These are phyloP conservation scores for Thecaphora frezii DNA, from an alignment of 1,284 basidiomycete species.

Conservation along the genomic window DNA sequence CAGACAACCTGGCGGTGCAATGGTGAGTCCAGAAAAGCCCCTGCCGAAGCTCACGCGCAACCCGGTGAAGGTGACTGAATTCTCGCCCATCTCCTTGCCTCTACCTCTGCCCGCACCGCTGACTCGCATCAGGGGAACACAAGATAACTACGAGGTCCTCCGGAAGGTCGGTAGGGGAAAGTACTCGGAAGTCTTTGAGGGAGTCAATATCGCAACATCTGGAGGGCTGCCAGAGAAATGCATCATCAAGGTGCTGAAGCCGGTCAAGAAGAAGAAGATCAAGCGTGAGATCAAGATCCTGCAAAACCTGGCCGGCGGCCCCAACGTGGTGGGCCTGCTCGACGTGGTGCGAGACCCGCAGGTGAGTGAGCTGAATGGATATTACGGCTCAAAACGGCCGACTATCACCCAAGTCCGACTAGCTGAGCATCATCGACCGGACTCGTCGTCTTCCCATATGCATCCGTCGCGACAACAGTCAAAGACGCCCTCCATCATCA, in stretches of 20 bases:
- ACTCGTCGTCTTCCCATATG: too few species aligned
- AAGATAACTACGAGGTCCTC: conserved; percentile 98
- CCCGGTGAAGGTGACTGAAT: too few species aligned
- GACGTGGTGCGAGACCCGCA: conserved; percentile 88
- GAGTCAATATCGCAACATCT: conserved; percentile 80
- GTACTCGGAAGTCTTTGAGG: conserved; percentile 78
- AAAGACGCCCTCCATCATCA: conserved; percentile 95
- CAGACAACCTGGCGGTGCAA: conserved; percentile 54
- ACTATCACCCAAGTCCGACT: too few species aligned
- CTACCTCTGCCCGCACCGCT: neutral
- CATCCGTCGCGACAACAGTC: conserved; percentile 70
- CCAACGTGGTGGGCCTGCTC: conserved; percentile 79
- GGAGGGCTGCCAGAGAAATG: conserved; percentile 76
- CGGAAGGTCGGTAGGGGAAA: conserved; percentile 95
- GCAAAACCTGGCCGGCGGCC: conserved; percentile 93
- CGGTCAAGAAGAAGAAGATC: conserved; percentile 99
- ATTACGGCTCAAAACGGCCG: too few species aligned
- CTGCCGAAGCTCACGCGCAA: neutral
- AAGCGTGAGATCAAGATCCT: conserved; percentile 99
- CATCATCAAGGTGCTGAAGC: conserved; percentile 98
- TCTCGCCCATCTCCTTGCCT: neutral
- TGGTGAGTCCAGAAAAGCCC: conserved; percentile 19
- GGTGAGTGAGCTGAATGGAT: conserved; percentile 44
- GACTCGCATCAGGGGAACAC: conserved; percentile 60
- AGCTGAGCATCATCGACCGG: too few species aligned